Conservation (phyloP, 306 rosid genomes). For the Sindora glabra region DNA sequence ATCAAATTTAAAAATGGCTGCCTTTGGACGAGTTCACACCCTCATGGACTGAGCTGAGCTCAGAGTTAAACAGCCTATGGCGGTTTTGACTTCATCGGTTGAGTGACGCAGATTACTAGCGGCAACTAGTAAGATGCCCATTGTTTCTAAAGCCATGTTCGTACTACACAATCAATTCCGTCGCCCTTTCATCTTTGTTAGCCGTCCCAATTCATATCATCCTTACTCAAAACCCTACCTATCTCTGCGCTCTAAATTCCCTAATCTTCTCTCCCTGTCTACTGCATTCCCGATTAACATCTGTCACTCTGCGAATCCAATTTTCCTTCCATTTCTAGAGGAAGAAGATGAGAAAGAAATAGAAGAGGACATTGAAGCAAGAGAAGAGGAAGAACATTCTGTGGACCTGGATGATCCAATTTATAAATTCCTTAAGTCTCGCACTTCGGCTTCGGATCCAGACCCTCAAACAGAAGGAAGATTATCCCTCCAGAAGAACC, state of each 20-base stretch:
- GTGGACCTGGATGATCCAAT: constrained; percentile 47
- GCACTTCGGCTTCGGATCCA: constrained; percentile 24
- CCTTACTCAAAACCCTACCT: constrained; percentile 12
- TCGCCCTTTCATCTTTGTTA: constrained; percentile 16
- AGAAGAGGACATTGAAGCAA: neutral
- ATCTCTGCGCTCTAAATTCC: constrained; percentile 16
- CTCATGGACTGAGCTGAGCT: too few species aligned
- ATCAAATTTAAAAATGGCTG: too few species aligned
- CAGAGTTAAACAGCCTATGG: too few species aligned
- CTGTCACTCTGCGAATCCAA: constrained; percentile 24
- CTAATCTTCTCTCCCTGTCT: constrained; percentile 23
- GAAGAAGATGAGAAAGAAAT: constrained; percentile 7
- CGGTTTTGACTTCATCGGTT: too few species aligned
- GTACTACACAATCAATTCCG: constrained; percentile 19
- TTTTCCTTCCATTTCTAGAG: constrained; percentile 42
- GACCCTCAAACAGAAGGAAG: constrained; percentile 50
- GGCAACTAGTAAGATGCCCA: neutral
- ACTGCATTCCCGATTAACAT: constrained; percentile 19
- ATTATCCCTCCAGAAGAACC: constrained; percentile 39
- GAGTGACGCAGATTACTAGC: neutral
- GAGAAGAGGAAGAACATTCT: neutral
- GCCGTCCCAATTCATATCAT: neutral
- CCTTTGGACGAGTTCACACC: too few species aligned
- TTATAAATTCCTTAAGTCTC: constrained; percentile 50
- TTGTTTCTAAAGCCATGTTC: constrained; percentile 21